A percentile compares a stretch with the other conserved stretches of the same genome.
These are phyloP conservation scores for Puccinia coronata DNA, from an alignment of 1,284 basidiomycete genomes.

Conservation along the genomic window DNA sequence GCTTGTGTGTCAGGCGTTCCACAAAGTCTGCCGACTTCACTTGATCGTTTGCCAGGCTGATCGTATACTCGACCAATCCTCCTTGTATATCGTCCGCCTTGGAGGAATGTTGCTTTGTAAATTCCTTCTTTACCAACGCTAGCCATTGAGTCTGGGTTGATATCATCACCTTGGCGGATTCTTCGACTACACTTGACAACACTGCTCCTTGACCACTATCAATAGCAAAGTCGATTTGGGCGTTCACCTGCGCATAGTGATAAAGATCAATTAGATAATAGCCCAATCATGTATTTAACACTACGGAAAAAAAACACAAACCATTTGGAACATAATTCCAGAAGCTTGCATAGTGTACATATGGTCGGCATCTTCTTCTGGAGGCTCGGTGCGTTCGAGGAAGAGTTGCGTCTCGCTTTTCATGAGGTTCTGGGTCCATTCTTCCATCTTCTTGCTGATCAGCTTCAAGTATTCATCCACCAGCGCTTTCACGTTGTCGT, in stretches of 20 bases:
- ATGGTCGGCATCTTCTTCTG: slow-evolving; percentile 84
- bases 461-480: slow-evolving; percentile 94
- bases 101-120: slow-evolving; percentile 76
- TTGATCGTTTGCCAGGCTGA: slow-evolving; percentile 98
- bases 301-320: not conserved
- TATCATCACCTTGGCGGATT: slow-evolving; percentile 85
- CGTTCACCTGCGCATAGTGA: slow-evolving; percentile 69
- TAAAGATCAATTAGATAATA: not conserved
- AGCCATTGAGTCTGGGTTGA: slow-evolving; percentile 87
- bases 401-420: slow-evolving; percentile 85
- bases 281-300: slow-evolving; percentile 58
- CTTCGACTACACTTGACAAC: slow-evolving; percentile 83
- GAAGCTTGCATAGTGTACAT: slow-evolving; percentile 89
- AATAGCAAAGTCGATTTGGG: slow-evolving; percentile 90
- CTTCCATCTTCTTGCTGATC: slow-evolving; percentile 92
- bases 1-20: slow-evolving; percentile 77
- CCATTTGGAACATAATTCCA: slow-evolving; percentile 86
- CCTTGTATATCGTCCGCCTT: slow-evolving; percentile 79
- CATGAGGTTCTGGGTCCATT: slow-evolving; percentile 95
- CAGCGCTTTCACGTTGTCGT: slow-evolving; percentile 86
- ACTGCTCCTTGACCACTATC: slow-evolving; percentile 95
- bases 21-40: slow-evolving; percentile 93
- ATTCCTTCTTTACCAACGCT: slow-evolving; percentile 78
- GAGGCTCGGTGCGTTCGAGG: slow-evolving; percentile 75
- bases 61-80: slow-evolving; percentile 91